phyloP scores from a whole-genome alignment of 2,329 filamentous ascomycete species.

The Periconia sp. region DNA sequence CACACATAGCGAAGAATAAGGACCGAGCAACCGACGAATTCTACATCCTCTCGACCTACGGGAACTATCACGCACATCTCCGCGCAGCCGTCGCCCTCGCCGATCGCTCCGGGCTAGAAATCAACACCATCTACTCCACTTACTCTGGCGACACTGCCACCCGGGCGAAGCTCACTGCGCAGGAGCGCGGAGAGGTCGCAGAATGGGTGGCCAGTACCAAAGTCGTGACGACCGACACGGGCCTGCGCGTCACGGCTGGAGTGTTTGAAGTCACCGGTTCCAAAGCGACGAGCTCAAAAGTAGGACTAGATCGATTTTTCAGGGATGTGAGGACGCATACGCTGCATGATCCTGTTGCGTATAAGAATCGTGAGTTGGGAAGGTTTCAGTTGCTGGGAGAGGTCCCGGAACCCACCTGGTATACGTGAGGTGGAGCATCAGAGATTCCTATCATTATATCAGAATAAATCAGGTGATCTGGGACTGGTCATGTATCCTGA shows the following conservation, averaged over 20 bases:
- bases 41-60: slow-evolving; percentile 66
- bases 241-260: slow-evolving; percentile 59
- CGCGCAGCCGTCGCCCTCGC: slow-evolving; percentile 61
- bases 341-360: slow-evolving; percentile 67
- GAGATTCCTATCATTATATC: no score
- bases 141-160: slow-evolving; percentile 37
- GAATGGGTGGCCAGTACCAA: slow-evolving; percentile 66
- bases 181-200: slow-evolving; percentile 61
- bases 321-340: slow-evolving; percentile 67
- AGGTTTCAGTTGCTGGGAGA: slow-evolving; percentile 59
- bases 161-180: slow-evolving; percentile 51
- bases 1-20: slow-evolving; percentile 48
- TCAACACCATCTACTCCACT: slow-evolving; percentile 51
- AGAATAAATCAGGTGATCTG: no score
- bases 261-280: slow-evolving; percentile 67
- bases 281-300: slow-evolving; percentile 58
- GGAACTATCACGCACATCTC: slow-evolving; percentile 64
- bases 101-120: slow-evolving; percentile 56
- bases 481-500: no score
- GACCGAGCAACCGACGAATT: slow-evolving; percentile 62
- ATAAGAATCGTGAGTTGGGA: slow-evolving; percentile 66
- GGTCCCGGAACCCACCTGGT: slow-evolving; percentile 62
- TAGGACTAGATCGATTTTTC: slow-evolving; percentile 67
- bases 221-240: slow-evolving; percentile 63
- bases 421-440: slow-evolving; percentile 48